Percentiles rank a stretch among this genome's conserved stretches.
phyloP scores from a whole-genome alignment of 2,329 filamentous ascomycete genomes.

The Emmonsiellopsis sp. region DNA sequence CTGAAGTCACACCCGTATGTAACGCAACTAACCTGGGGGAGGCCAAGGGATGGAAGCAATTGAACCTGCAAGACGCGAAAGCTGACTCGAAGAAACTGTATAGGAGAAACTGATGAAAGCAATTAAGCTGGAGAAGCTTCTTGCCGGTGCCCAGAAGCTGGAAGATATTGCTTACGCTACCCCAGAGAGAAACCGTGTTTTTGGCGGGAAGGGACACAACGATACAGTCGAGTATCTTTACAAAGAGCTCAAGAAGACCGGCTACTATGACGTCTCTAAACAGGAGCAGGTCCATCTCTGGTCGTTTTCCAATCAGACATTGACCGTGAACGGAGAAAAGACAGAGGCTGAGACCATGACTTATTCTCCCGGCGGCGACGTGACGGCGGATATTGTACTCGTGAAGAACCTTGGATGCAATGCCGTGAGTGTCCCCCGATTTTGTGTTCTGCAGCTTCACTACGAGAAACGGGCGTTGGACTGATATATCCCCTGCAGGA shows the following conservation, averaged over 20 bases:
- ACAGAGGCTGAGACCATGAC: constrained; percentile 9
- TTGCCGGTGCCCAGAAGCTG: constrained; percentile 12
- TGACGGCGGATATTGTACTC: constrained; percentile 38
- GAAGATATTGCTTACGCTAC: constrained; percentile 14
- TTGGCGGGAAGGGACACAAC: constrained; percentile 13
- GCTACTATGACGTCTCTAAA: constrained; percentile 13
- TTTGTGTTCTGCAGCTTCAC: background rate
- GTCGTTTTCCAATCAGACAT: constrained; percentile 6
- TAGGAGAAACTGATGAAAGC: constrained; percentile 14
- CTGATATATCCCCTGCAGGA: constrained; percentile 17
- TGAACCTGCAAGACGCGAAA: too few relatives aligned
- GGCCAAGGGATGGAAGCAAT: background rate
- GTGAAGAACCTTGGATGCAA: constrained; percentile 56
- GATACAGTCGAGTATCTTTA: constrained; percentile 12
- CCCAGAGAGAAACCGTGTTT: constrained; percentile 17
- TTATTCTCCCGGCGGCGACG: constrained; percentile 9
- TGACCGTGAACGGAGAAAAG: constrained; percentile 9
- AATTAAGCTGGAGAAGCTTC: constrained; percentile 15
- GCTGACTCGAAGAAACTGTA: background rate
- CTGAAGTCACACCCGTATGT: constrained; percentile 3
- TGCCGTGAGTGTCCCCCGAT: constrained; percentile 17
- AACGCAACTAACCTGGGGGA: too few relatives aligned
- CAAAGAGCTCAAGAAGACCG: constrained; percentile 8
- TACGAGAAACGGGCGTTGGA: background rate
- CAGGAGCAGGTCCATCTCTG: constrained; percentile 12